Base-by-base conservation (phyloP, 768 basidiomycete genomes). In the Naematelia encephala region DNA sequence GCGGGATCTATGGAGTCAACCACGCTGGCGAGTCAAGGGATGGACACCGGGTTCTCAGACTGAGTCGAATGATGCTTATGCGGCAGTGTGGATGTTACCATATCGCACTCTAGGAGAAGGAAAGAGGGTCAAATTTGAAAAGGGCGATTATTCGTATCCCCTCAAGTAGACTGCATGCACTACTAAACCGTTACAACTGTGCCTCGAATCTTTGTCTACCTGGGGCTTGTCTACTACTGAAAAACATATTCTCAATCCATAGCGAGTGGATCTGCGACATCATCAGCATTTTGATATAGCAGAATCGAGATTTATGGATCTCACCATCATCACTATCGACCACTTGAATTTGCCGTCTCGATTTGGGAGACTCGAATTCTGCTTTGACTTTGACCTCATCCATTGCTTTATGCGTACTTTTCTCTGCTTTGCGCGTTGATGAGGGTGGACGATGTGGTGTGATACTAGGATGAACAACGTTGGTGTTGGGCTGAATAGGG, bases 91-190 rank as follows among this genome's bases (percentile, higher is more conserved):
- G 65, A 62, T 72, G 12, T 56, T 72, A 52, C 70, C 70, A 0
- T 72, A 72, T 62, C 45, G 70, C 13, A 63, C 58, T 23, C 56
- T 72, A n/a, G 70, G 60, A 2, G 70, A 72, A 48, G 67, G 67
- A 8, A 72, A 72, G 42, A 44, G 70, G 27, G 70, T 72, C 11
- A 67, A 61, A 48, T 72, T 72, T 54, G 65, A 63, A 43, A 54
- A 57, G 26, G 67, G 67, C 3, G 67, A 72, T 57, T 69, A 65
- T 45, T 72, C 70, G n/a, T 67, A 64, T 57, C 70, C 70, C 27
- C 55, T 13, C 30, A 60, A 43, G 16, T 39, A 39, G 34, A 16
- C 34, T 16, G 34, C 16, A 39, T 39, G 34, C 34, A 39, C 34
- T 39, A 39, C 34, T 39, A 39, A 16, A 39, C 34, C 16, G n/a